phyloP scores from a whole-genome alignment of 495 filamentous ascomycete species.

The Neurospora cerealis region DNA sequence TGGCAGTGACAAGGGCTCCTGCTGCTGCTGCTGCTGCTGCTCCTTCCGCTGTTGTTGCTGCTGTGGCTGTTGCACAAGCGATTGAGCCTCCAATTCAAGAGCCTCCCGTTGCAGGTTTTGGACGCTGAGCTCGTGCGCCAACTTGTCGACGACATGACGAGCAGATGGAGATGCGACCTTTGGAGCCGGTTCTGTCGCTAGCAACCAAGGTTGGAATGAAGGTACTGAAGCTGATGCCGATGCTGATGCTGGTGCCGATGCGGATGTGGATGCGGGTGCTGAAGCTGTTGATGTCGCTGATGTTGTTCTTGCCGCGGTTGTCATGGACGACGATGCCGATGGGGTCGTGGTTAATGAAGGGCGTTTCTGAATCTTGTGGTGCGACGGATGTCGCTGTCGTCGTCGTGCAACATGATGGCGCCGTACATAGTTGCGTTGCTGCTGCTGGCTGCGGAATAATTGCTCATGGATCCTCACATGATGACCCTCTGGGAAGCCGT shows the following conservation, averaged over 20 bases:
- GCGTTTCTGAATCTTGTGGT: neutral
- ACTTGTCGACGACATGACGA: conserved; percentile 12
- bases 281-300: neutral
- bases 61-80: neutral
- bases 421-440: neutral
- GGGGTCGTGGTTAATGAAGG: neutral
- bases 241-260: neutral
- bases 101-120: conserved; percentile 18
- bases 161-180: neutral
- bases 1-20: neutral
- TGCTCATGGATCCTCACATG: neutral
- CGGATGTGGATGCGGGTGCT: neutral
- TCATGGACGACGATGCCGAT: neutral
- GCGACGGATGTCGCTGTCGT: neutral
- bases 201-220: neutral
- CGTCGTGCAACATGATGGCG: neutral
- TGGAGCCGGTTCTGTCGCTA: neutral
- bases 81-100: neutral
- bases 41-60: conserved; percentile 1
- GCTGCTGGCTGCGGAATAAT: neutral
- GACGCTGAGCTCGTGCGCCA: conserved; percentile 27
- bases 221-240: neutral
- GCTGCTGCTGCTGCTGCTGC: neutral
- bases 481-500: neutral
- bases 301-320: neutral